Base-by-base conservation (phyloP, 345 rosid genomes). In the Eucalyptus cladocalyx region DNA sequence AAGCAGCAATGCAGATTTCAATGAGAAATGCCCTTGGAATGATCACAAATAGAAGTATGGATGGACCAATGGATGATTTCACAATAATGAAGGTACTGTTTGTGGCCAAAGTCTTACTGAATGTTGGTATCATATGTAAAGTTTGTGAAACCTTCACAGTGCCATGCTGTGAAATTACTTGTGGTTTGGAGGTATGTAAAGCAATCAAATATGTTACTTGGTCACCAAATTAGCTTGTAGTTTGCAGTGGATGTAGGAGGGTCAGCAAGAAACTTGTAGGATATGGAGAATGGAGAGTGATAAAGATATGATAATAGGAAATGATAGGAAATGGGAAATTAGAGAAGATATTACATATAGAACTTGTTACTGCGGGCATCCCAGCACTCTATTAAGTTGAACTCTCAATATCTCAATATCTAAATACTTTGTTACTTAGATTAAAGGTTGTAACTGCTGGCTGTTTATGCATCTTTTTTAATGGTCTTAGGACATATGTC, bases 1-100 rank as follows among this genome's bases (percentile, higher is more conserved):
- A 98, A 95, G 97, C 96, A 28, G 97, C 99, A 88, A 98, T 97
- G 99, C 97, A 97, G 94, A 93, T 98, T 83, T 96, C 98, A 76
- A 92, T 97, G 95, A 97, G 98, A 94, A 97, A 94, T 93, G 94
- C 98, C 26, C 91, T 96, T 88, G 97, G 97, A 91, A 91, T 94
- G 89, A 91, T 93, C 40, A 88, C 95, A 81, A 93, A 88, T 91
- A 94, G 90, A 93, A 90, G 91, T 17, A 69, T 14, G 45, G 99
- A 97, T 88, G 97, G 95, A 90, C 99, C 97, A 51, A 91, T 97
- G 95, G 99, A 98, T 93, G 99, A 97, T 92, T 92, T 96, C 92
- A 89, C 98, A 45, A 95, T 98, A 90, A 96, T 98, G 99, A 96
- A 94, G 98, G 99, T 97, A 81, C 47, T 51, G 26, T 87, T 26